These are phyloP conservation scores for Lentinula guzmanii DNA, from an alignment of 768 basidiomycete genomes.

Conservation along the genomic window DNA sequence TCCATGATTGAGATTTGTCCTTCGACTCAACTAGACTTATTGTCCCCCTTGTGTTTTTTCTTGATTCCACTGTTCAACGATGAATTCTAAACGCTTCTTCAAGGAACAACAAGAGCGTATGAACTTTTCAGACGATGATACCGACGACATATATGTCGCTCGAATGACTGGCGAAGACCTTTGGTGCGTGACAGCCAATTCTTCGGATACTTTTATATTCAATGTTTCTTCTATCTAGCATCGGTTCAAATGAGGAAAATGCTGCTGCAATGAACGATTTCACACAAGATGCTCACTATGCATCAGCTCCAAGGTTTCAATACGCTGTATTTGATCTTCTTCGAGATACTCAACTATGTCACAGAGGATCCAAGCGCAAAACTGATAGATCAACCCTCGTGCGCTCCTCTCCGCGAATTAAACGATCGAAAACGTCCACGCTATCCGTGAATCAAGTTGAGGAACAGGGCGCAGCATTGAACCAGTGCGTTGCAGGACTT, in stretches of 20 bases:
- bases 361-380: not conserved
- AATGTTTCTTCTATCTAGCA: not conserved
- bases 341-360: not conserved
- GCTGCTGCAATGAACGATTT: not conserved
- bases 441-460: not conserved
- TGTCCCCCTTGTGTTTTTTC: not conserved
- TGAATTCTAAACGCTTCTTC: not conserved
- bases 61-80: not conserved
- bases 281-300: not conserved
- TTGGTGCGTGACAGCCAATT: not conserved
- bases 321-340: not conserved
- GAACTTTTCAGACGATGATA: not conserved
- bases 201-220: too few relatives aligned
- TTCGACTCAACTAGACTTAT: not conserved
- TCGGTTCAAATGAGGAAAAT: not conserved
- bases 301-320: not conserved
- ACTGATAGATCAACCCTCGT: not conserved
- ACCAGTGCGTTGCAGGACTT: not conserved
- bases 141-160: not conserved
- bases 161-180: not conserved
- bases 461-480: not conserved
- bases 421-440: not conserved
- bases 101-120: not conserved
- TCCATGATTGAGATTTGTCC: not conserved
- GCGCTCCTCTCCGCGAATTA: constrained; percentile 3